A percentile compares a stretch with the other conserved stretches of the same genome.
These are phyloP conservation scores for Vigna radiata DNA, from an alignment of 306 rosid species.

Conservation along the genomic window DNA sequence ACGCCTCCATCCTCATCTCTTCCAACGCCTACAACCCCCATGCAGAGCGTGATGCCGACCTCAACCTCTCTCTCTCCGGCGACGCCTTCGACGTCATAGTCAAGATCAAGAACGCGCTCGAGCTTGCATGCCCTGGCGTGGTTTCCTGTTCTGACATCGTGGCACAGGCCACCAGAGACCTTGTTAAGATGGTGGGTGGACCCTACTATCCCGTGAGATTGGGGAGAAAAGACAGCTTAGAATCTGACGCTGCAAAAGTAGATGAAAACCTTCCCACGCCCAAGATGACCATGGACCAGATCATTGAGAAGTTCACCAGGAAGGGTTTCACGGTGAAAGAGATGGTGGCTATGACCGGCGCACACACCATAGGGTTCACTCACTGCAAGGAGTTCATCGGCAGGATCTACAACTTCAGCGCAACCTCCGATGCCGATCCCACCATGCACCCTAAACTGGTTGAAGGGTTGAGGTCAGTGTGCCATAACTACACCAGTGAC, in stretches of 20 bases:
- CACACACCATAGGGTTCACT: constrained; percentile 68
- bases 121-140: constrained; percentile 54
- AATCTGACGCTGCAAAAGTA: constrained; percentile 23
- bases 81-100: constrained; percentile 62
- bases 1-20: constrained; percentile 56
- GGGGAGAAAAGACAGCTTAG: constrained; percentile 58
- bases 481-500: constrained; percentile 49
- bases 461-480: constrained; percentile 42
- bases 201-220: constrained; percentile 49
- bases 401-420: constrained; percentile 55
- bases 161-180: constrained; percentile 53
- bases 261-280: constrained; percentile 26
- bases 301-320: constrained; percentile 43
- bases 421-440: constrained; percentile 48
- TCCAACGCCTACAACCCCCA: constrained; percentile 54
- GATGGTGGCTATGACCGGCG: constrained; percentile 58
- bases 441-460: constrained; percentile 50
- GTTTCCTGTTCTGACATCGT: constrained; percentile 67
- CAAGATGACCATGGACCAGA: constrained; percentile 46
- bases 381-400: constrained; percentile 61
- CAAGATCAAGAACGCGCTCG: constrained; percentile 54
- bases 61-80: constrained; percentile 56
- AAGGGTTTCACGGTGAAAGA: constrained; percentile 45
- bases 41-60: constrained; percentile 59
- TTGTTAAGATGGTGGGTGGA: constrained; percentile 63